Evolutionary conservation across 371 early-diverging fungal species (phyloP), one percentile per base, ranked within the genome.

Genomic region (Mortierella sp.): DNA sequence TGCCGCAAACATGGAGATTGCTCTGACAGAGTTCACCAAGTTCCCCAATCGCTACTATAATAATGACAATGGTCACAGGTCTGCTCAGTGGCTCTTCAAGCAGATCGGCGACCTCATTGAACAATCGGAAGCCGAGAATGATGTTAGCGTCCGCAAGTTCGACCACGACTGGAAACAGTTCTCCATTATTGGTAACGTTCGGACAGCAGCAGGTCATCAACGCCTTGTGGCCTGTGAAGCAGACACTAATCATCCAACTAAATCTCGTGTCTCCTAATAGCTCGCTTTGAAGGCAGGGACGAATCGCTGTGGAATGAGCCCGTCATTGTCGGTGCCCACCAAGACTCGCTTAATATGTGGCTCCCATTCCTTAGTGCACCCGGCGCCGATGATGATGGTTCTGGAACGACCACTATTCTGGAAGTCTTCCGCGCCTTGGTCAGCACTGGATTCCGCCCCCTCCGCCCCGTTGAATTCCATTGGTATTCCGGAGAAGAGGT

Each of bases 11-110:
- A 92, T 95, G 87, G 79, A 86, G 55, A 66, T 79, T 6, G 84
- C 85, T 31, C 74, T 97, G 61, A 83, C 80, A 12, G 81, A 80
- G 25, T 93, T 97, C 59, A 91, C 94, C 1, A 78, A 71, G 31
- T 96, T 96, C 89, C 83, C 88, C 54, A 98, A 88, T 63, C 89
- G 98, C 17, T 97, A 96, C 81, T 98, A 94, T 84, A 90, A 92
- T 53, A 90, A 93, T 16, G 78, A 81, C 22, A 83, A 82, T 52
- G 94, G 94, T 7, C 83, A 79, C 45, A 61, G 91, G 48, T 90
- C 95, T 16, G 85, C 90, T 19, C 79, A 88, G 58, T 98, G 94
- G 95, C 81, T 98, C 49, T 79, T 83, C 63, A 69, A 80, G 27
- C 87, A 91, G 67, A 80, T 92, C 31, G 51, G 72, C 45, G 82